Evolutionary conservation across 1,284 basidiomycete genomes (phyloP).

Genomic region (Neotropicomus parvogracilis): DNA sequence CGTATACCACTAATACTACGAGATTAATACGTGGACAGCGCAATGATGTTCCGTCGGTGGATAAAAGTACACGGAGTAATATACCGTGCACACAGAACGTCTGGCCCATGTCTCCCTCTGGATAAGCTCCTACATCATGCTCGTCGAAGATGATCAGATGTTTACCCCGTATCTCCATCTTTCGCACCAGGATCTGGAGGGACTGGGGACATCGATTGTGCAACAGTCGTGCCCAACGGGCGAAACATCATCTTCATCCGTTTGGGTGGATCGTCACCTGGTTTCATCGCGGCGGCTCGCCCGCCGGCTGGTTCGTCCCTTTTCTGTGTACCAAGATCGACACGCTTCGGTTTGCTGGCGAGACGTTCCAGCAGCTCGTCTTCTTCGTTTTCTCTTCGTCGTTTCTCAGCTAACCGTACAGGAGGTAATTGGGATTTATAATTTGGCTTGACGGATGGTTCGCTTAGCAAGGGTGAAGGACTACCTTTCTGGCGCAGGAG

Average conservation of each 20-base stretch:
- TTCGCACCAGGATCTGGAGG: constrained; percentile 65
- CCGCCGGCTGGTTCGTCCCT: constrained; percentile 23
- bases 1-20: not conserved
- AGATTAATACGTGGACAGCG: constrained; percentile 5
- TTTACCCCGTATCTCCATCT: constrained; percentile 70
- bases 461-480: constrained; percentile 42
- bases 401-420: constrained; percentile 63
- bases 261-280: constrained; percentile 63
- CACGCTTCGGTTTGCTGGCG: constrained; percentile 52
- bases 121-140: not conserved
- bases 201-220: constrained; percentile 36
- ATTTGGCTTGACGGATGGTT: constrained; percentile 33
- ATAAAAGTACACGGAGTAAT: constrained; percentile 14
- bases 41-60: constrained; percentile 4
- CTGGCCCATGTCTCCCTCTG: not conserved
- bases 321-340: constrained; percentile 41
- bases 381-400: constrained; percentile 71
- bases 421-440: constrained; percentile 33
- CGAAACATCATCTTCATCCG: constrained; percentile 76
- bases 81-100: constrained; percentile 11
- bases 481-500: constrained; percentile 44
- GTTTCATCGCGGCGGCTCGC: constrained; percentile 38
- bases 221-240: constrained; percentile 35
- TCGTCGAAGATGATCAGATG: not conserved
- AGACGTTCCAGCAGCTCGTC: constrained; percentile 59